These are phyloP conservation scores for Dendrothele bispora DNA, from an alignment of 768 basidiomycete genomes.

Conservation along the genomic window DNA sequence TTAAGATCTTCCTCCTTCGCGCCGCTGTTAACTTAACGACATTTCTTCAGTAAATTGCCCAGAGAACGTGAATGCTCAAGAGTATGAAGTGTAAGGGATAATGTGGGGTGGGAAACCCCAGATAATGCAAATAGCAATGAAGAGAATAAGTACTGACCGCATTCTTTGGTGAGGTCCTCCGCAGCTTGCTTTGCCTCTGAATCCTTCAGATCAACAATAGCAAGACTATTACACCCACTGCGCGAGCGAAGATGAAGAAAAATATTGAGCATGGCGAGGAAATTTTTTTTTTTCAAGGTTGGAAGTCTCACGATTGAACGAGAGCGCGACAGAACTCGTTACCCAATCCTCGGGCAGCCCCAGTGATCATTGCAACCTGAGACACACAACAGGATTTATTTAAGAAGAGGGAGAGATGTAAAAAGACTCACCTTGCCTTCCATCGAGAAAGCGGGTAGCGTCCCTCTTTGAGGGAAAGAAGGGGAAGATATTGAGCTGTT, in stretches of 20 bases:
- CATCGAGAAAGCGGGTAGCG: conserved; percentile 78
- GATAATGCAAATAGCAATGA: conserved; percentile 2
- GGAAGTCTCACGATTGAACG: conserved; percentile 66
- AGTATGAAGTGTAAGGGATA: conserved; percentile 32
- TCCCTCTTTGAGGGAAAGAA: conserved; percentile 33
- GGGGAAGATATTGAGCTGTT: conserved; percentile 5
- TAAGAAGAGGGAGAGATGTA: conserved; percentile 27
- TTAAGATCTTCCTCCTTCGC: conserved; percentile 56
- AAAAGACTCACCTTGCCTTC: conserved; percentile 58
- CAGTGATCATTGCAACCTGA: conserved; percentile 92
- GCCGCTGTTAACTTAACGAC: conserved; percentile 50
- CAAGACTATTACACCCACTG: conserved; percentile 81
- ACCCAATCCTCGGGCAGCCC: conserved; percentile 89
- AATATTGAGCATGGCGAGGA: conserved; percentile 7
- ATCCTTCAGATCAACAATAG: conserved; percentile 78
- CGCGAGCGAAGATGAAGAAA: conserved; percentile 31
- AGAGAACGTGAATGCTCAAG: conserved; percentile 56
- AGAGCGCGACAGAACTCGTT: conserved; percentile 91
- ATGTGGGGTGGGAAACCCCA: conserved; percentile 2
- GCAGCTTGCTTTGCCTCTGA: conserved; percentile 69
- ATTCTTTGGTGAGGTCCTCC: conserved; percentile 61
- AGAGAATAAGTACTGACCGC: conserved; percentile 33
- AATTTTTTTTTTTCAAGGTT: conserved; percentile 22
- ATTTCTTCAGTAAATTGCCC: conserved; percentile 6
- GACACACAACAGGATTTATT: conserved; percentile 1